Percentiles rank a stretch among this genome's conserved stretches.
Conservation (phyloP, 1,139 yeast species). For the Lodderomyces oxycetoniae region DNA sequence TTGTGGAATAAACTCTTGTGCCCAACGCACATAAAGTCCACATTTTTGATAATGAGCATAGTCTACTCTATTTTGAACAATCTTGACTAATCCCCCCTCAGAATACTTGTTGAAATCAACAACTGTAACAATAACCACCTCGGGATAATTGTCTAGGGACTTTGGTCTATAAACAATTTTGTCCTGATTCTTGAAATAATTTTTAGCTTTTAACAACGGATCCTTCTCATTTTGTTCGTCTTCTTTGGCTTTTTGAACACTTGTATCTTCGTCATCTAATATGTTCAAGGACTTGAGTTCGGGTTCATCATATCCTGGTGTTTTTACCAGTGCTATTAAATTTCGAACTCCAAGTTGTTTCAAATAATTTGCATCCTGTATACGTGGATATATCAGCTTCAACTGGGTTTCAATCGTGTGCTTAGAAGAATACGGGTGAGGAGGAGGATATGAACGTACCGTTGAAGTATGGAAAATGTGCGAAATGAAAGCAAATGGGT, state of each 20-base stretch:
- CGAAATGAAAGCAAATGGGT: conserved; percentile 18
- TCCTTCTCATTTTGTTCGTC: conserved; percentile 35
- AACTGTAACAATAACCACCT: conserved; percentile 73
- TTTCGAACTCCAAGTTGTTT: conserved; percentile 51
- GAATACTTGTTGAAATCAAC: conserved; percentile 71
- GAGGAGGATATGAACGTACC: conserved; percentile 22
- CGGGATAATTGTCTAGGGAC: conserved; percentile 45
- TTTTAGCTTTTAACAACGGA: conserved; percentile 45
- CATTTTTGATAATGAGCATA: conserved; percentile 72
- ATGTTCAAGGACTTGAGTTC: conserved; percentile 35
- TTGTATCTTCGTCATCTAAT: conserved; percentile 44
- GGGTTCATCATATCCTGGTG: conserved; percentile 32
- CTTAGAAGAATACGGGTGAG: conserved; percentile 34
- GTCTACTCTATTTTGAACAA: conserved; percentile 76
- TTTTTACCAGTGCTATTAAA: conserved; percentile 43
- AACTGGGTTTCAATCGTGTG: conserved; percentile 41
- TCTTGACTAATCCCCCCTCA: conserved; percentile 51
- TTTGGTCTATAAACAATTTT: conserved; percentile 51
- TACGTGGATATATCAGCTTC: conserved; percentile 58
- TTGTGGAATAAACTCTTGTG: conserved; percentile 69
- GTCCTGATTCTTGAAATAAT: conserved; percentile 61
- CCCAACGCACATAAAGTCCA: conserved; percentile 79
- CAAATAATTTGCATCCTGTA: conserved; percentile 60
- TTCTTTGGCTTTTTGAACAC: conserved; percentile 32
- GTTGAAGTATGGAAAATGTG: conserved; percentile 10